Evolutionary conservation across 805 yeast species (phyloP).

Genomic region (Ogataea henricii): DNA sequence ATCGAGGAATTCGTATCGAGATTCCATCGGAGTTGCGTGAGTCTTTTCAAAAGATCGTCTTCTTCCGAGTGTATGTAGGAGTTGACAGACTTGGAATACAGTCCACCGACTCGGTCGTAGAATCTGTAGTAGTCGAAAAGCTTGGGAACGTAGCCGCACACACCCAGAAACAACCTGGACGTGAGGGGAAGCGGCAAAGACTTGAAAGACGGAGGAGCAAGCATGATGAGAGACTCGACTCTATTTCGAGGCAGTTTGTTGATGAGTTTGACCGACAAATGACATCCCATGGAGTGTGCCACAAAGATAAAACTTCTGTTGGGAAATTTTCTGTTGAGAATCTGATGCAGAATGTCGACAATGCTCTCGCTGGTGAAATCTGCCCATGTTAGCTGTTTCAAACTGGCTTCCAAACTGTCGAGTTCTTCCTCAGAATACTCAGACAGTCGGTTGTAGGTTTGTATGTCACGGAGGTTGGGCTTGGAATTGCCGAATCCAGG

Average conservation of each 20-base stretch:
- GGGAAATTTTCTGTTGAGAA: slow-evolving; percentile 42
- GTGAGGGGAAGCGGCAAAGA: slow-evolving; percentile 20
- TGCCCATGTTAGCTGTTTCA: slow-evolving; percentile 37
- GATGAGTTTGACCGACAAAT: slow-evolving; percentile 44
- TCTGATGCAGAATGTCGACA: slow-evolving; percentile 41
- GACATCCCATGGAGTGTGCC: slow-evolving; percentile 63
- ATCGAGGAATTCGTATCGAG: slow-evolving; percentile 57
- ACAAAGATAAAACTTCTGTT: slow-evolving; percentile 46
- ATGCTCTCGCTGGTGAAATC: slow-evolving; percentile 47
- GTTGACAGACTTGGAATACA: slow-evolving; percentile 58
- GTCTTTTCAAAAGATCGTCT: slow-evolving; percentile 40
- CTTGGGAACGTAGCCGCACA: slow-evolving; percentile 43
- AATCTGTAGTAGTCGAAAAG: slow-evolving; percentile 58
- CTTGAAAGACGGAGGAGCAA: slow-evolving; percentile 46
- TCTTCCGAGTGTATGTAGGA: slow-evolving; percentile 47
- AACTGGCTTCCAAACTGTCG: slow-evolving; percentile 28
- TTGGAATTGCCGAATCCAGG: slow-evolving; percentile 83
- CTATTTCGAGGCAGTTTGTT: slow-evolving; percentile 38
- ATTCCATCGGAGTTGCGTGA: slow-evolving; percentile 71
- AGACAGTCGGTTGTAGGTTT: slow-evolving; percentile 24
- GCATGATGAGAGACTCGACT: slow-evolving; percentile 49
- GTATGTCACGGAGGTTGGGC: slow-evolving; percentile 17
- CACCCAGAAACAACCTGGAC: slow-evolving; percentile 25
- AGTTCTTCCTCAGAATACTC: slow-evolving; percentile 24
- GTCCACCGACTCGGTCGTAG: slow-evolving; percentile 64